Evolutionary conservation across 768 basidiomycete genomes (phyloP).

Genomic region (Leccinellum albellum): DNA sequence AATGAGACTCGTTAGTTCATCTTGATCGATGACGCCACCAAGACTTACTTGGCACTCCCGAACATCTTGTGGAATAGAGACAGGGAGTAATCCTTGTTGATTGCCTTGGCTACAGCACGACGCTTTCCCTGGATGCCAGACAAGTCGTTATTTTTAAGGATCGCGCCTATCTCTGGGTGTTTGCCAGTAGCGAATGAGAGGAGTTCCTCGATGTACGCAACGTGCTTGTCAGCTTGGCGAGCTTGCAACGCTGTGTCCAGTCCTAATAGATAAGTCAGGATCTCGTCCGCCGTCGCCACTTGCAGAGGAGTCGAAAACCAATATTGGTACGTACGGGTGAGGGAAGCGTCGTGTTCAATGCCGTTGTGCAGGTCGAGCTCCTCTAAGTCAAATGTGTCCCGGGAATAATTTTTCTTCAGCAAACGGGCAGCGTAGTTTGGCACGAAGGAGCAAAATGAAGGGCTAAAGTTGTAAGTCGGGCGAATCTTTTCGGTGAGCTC

Average conservation of each 20-base stretch:
- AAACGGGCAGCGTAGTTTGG: slow-evolving; percentile 57
- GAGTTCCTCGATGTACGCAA: slow-evolving; percentile 53
- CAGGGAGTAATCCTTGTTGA: slow-evolving; percentile 58
- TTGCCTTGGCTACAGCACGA: slow-evolving; percentile 50
- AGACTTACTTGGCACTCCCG: slow-evolving; percentile 62
- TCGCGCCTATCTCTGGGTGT: slow-evolving; percentile 39
- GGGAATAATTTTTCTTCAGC: slow-evolving; percentile 52
- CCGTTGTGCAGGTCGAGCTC: slow-evolving; percentile 74
- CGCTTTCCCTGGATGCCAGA: slow-evolving; percentile 57
- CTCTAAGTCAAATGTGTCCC: slow-evolving; percentile 57
- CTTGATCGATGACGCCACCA: too few species aligned
- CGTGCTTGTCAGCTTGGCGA: slow-evolving; percentile 51
- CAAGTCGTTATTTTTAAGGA: slow-evolving; percentile 58
- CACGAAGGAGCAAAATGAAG: slow-evolving; percentile 65
- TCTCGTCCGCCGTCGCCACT: not conserved
- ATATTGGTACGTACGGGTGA: slow-evolving; percentile 27
- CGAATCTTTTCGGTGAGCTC: slow-evolving; percentile 43
- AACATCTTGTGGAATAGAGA: slow-evolving; percentile 56
- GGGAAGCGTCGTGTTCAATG: slow-evolving; percentile 35
- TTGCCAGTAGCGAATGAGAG: slow-evolving; percentile 59
- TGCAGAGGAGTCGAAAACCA: not conserved
- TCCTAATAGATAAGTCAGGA: slow-evolving; percentile 37
- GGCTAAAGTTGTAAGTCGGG: slow-evolving; percentile 63
- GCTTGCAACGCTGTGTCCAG: slow-evolving; percentile 45
- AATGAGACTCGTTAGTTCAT: not conserved